phyloP scores from a whole-genome alignment of 2,329 filamentous ascomycete genomes.

The Cadophora luteo-olivacea region DNA sequence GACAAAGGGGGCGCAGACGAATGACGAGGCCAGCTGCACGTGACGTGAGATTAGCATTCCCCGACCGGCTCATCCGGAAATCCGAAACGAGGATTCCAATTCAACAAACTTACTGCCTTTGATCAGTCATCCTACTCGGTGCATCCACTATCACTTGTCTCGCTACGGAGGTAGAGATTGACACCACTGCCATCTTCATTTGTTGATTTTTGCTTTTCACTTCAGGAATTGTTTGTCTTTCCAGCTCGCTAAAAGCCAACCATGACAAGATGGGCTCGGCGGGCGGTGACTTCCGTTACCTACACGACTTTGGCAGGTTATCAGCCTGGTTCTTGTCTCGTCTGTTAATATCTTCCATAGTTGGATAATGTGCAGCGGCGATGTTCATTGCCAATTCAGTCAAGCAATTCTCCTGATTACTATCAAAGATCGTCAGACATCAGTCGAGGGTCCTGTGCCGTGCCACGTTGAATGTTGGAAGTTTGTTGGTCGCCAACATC shows the following conservation, averaged over 20 bases:
- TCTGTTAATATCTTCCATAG: no score
- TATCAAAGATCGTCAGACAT: background rate
- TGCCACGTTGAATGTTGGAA: constrained; percentile 2
- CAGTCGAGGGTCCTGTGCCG: background rate
- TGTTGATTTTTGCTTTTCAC: background rate
- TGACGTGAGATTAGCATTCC: background rate
- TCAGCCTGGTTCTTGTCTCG: no score
- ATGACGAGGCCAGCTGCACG: background rate
- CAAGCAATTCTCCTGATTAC: background rate
- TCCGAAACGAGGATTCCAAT: background rate
- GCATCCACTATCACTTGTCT: background rate
- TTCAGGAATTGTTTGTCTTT: background rate
- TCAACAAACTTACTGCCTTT: background rate
- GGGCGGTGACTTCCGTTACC: background rate
- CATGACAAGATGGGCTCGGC: background rate
- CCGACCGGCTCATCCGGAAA: background rate
- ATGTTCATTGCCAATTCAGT: background rate
- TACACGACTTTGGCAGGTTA: background rate
- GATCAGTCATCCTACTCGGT: background rate
- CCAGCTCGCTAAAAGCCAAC: background rate
- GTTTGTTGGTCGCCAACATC: background rate
- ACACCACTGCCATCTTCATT: background rate
- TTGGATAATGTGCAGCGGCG: no score
- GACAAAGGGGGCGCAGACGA: background rate
- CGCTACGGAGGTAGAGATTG: background rate